Percentiles rank a stretch among this genome's conserved stretches.
These are phyloP conservation scores for Septoria petroselini DNA, from an alignment of 2,329 filamentous ascomycete genomes.

Conservation along the genomic window DNA sequence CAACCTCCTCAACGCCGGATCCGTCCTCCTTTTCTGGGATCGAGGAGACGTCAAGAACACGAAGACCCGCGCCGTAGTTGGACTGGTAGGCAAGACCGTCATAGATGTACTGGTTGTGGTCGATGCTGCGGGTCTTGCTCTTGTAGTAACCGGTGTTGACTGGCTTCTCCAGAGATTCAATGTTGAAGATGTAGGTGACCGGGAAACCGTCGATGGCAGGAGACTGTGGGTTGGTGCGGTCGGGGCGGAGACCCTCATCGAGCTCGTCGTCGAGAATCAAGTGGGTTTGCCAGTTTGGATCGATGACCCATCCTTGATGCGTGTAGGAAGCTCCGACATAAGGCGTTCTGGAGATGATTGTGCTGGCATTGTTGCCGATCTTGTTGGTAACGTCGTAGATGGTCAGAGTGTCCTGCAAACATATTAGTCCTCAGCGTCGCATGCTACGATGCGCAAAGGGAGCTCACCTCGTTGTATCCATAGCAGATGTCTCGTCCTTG, in stretches of 20 bases:
- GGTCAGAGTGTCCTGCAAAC: constrained; percentile 47
- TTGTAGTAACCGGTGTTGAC: constrained; percentile 44
- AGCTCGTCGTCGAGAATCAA: constrained; percentile 55
- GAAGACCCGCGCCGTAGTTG: constrained; percentile 40
- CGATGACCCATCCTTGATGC: constrained; percentile 55
- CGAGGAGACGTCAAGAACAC: constrained; percentile 39
- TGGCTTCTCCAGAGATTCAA: constrained; percentile 45
- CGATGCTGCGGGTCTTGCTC: constrained; percentile 36
- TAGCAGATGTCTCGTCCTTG: constrained; percentile 51
- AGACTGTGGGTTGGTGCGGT: constrained; percentile 25
- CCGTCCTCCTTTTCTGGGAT: constrained; percentile 47
- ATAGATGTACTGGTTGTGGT: constrained; percentile 45
- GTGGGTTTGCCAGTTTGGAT: constrained; percentile 46
- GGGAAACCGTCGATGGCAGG: constrained; percentile 43
- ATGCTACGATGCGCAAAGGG: no score
- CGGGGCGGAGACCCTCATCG: constrained; percentile 50
- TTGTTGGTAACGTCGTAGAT: constrained; percentile 50
- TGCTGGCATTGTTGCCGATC: constrained; percentile 28
- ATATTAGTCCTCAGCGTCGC: no score
- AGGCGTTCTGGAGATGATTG: constrained; percentile 49
- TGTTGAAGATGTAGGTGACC: constrained; percentile 54
- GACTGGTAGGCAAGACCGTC: constrained; percentile 40
- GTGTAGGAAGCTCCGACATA: constrained; percentile 52
- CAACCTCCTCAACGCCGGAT: constrained; percentile 47
- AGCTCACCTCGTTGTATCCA: constrained; percentile 54